A percentile compares a stretch with the other conserved stretches of the same genome.
Conservation (phyloP, 768 basidiomycete species). For the Lactifluus subvellereus region DNA sequence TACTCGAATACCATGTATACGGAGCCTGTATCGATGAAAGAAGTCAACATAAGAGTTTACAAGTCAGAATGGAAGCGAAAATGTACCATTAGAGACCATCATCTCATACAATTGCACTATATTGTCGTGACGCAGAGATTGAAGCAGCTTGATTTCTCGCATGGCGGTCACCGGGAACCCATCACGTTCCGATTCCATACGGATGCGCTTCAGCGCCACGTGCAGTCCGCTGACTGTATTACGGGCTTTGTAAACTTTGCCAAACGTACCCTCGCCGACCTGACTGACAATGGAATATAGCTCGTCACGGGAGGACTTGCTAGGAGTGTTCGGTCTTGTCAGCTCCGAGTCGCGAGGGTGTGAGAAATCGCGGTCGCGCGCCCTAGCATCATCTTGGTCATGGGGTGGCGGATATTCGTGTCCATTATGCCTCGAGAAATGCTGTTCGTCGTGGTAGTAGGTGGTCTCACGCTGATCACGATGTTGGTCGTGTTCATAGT, state of each 20-base stretch:
- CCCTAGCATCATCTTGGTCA: slow-evolving; percentile 9
- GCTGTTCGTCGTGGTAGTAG: slow-evolving; percentile 15
- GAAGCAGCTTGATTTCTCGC: slow-evolving; percentile 96
- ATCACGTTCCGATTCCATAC: slow-evolving; percentile 96
- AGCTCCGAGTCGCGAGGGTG: slow-evolving; percentile 9
- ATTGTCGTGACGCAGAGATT: slow-evolving; percentile 85
- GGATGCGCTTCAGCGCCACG: slow-evolving; percentile 92
- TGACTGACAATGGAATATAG: slow-evolving; percentile 85
- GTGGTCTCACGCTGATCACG: slow-evolving; percentile 7
- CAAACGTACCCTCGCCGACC: slow-evolving; percentile 98
- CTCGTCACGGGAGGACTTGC: slow-evolving; percentile 37
- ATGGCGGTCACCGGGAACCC: slow-evolving; percentile 99
- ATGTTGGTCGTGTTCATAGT: slow-evolving; percentile 20
- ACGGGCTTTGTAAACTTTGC: slow-evolving; percentile 94
- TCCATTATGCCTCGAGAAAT: slow-evolving; percentile 17
- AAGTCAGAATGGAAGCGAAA: not conserved
- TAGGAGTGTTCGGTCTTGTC: slow-evolving; percentile 21
- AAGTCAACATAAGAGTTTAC: slow-evolving; percentile 14
- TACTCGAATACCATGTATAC: slow-evolving; percentile 99
- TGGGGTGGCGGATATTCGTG: slow-evolving; percentile 17
- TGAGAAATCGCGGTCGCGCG: slow-evolving; percentile 12
- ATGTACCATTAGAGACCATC: slow-evolving; percentile 94
- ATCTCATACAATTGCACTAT: slow-evolving; percentile 90
- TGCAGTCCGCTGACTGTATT: slow-evolving; percentile 69
- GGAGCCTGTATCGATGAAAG: slow-evolving; percentile 49